Percentiles rank a stretch among this genome's conserved stretches.
Conservation (phyloP, 805 yeast genomes). For the Hanseniaspora vineae region DNA sequence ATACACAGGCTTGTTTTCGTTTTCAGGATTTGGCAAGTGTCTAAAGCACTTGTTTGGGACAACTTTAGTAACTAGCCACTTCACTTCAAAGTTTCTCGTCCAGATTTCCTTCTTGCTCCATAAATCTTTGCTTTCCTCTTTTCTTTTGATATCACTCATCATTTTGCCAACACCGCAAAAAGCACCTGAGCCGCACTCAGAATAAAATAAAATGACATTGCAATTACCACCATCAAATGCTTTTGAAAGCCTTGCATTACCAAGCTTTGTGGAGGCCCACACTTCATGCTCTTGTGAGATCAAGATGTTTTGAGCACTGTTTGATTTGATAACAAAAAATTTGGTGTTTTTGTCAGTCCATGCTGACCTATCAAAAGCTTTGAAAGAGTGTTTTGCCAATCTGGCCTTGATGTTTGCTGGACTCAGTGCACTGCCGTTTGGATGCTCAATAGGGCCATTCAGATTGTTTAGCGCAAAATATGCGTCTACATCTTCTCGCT, state of each 20-base stretch:
- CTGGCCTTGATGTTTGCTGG: background rate
- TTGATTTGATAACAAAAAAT: conserved; percentile 45
- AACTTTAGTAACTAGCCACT: conserved; percentile 40
- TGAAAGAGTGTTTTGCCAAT: background rate
- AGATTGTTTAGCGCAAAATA: too few relatives aligned
- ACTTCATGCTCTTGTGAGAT: conserved; percentile 36
- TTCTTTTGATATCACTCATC: conserved; percentile 22
- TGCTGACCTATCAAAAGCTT: background rate
- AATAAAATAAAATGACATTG: conserved; percentile 36
- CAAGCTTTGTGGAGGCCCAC: conserved; percentile 50
- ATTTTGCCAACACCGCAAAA: conserved; percentile 50
- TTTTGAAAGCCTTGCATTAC: conserved; percentile 37
- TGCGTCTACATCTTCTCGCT: too few relatives aligned
- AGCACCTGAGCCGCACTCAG: conserved; percentile 44
- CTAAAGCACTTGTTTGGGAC: conserved; percentile 36
- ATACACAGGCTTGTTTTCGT: conserved; percentile 40
- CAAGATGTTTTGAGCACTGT: conserved; percentile 33
- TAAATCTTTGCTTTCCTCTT: conserved; percentile 26
- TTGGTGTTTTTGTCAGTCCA: conserved; percentile 12
- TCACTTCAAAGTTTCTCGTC: conserved; percentile 40
- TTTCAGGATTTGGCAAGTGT: conserved; percentile 31
- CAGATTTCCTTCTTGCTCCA: conserved; percentile 37
- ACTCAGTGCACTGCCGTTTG: background rate
- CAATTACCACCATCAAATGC: conserved; percentile 22
- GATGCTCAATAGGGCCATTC: background rate